phyloP scores from a whole-genome alignment of 2,329 filamentous ascomycete species.

The Sodiomyces alkalinus region DNA sequence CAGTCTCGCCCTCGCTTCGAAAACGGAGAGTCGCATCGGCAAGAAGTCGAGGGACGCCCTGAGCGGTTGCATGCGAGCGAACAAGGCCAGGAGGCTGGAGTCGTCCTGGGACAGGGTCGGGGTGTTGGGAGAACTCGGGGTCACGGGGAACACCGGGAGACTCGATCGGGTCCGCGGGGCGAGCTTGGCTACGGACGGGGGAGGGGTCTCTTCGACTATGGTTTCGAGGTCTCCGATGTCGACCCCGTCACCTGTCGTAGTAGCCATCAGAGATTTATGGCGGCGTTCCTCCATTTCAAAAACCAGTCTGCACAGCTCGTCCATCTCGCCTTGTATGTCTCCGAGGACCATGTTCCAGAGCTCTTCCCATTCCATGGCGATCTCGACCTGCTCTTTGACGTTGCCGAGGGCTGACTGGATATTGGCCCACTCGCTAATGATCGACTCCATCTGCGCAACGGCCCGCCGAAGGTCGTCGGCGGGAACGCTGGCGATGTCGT shows the following conservation, averaged over 20 bases:
- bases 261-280: conserved; percentile 59
- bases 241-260: conserved; percentile 43
- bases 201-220: conserved; percentile 76
- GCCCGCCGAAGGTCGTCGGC: conserved; percentile 57
- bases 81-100: conserved; percentile 73
- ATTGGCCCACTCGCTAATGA: conserved; percentile 69
- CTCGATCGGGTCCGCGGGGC: conserved; percentile 51
- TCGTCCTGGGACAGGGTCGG: conserved; percentile 58
- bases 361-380: conserved; percentile 98
- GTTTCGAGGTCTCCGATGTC: conserved; percentile 86
- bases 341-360: conserved; percentile 88
- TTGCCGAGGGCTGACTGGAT: conserved; percentile 64
- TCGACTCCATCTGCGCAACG: conserved; percentile 78
- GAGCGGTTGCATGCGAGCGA: conserved; percentile 89
- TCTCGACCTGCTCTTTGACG: conserved; percentile 82
- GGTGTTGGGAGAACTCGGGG: conserved; percentile 44
- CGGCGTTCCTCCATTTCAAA: conserved; percentile 97
- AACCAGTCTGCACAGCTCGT: conserved; percentile 63
- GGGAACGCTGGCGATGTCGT: conserved; percentile 59
- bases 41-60: conserved; percentile 88
- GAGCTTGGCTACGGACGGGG: conserved; percentile 25
- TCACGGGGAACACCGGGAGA: conserved; percentile 47
- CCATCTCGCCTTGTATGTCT: conserved; percentile 79
- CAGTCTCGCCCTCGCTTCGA: conserved; percentile 59
- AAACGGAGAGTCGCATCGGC: conserved; percentile 83